Evolutionary conservation across 768 basidiomycete species (phyloP).

Genomic region (Gloeophyllum trabeum): DNA sequence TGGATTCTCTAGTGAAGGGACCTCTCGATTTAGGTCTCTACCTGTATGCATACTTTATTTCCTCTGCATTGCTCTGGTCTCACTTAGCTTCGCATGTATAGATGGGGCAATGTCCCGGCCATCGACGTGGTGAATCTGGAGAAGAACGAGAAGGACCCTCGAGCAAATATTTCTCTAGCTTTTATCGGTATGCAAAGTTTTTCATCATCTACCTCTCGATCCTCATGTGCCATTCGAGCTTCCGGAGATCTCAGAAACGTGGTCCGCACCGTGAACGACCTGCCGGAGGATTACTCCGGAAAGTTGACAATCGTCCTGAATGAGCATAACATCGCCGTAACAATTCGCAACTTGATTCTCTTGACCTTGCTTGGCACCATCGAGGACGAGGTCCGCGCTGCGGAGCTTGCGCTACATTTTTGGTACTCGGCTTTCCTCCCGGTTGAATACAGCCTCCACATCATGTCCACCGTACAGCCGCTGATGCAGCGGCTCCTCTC

Average conservation of each 20-base stretch:
- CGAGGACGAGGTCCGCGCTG: constrained; percentile 12
- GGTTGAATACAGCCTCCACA: constrained; percentile 15
- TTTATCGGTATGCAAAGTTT: neutral
- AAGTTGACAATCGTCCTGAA: constrained; percentile 27
- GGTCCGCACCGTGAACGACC: constrained; percentile 27
- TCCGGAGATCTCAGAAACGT: constrained; percentile 37
- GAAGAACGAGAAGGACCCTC: too few species aligned
- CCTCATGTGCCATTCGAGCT: constrained; percentile 14
- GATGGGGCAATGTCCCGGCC: too few species aligned
- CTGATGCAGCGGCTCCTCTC: constrained; percentile 1
- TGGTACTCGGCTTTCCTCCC: constrained; percentile 34
- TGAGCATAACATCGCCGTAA: constrained; percentile 18
- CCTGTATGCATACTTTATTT: too few species aligned
- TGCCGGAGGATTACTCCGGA: constrained; percentile 28
- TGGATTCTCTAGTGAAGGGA: too few species aligned
- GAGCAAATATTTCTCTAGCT: neutral
- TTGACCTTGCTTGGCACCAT: constrained; percentile 26
- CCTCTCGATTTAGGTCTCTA: too few species aligned
- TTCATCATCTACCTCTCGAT: neutral
- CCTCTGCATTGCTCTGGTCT: too few species aligned
- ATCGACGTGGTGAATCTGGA: too few species aligned
- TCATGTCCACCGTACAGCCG: constrained; percentile 10
- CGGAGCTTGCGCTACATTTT: constrained; percentile 31
- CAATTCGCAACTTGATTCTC: constrained; percentile 28
- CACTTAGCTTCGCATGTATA: too few species aligned